These are phyloP conservation scores for Saccharomyces hybrid DNA, from an alignment of 1,139 yeast species.

Conservation along the genomic window DNA sequence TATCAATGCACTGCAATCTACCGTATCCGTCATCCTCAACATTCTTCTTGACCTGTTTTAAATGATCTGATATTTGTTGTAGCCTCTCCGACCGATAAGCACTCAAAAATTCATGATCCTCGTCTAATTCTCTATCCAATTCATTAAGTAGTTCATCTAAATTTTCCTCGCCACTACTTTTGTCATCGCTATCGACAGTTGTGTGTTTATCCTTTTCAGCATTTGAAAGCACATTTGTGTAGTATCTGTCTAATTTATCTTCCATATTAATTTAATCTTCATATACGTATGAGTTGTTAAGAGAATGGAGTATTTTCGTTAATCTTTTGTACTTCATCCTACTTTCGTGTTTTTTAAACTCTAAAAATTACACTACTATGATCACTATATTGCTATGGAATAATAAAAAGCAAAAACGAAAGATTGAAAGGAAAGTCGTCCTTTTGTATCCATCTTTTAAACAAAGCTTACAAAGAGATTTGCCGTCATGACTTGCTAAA, in stretches of 20 bases:
- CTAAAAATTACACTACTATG: not conserved
- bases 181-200: slow-evolving; percentile 11
- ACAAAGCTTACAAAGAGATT: slow-evolving; percentile 54
- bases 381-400: not conserved
- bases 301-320: not conserved
- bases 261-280: not conserved
- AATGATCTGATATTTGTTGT: slow-evolving; percentile 45
- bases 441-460: slow-evolving; percentile 48
- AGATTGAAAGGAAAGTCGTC: not conserved
- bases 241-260: not conserved
- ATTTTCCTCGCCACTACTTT: slow-evolving; percentile 34
- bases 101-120: slow-evolving; percentile 43
- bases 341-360: not conserved
- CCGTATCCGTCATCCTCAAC: slow-evolving; percentile 38
- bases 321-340: not conserved
- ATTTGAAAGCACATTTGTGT: not conserved
- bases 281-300: not conserved
- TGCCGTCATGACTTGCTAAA: slow-evolving; percentile 77
- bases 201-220: not conserved
- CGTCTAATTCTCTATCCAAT: slow-evolving; percentile 60
- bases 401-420: not conserved
- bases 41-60: slow-evolving; percentile 36
- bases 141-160: slow-evolving; percentile 47
- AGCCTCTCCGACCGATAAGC: slow-evolving; percentile 69
- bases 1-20: slow-evolving; percentile 34